Evolutionary conservation across 805 yeast genomes (phyloP), one percentile per base, ranked within the genome.

Genomic region (Metschnikowia bowlesiae): DNA sequence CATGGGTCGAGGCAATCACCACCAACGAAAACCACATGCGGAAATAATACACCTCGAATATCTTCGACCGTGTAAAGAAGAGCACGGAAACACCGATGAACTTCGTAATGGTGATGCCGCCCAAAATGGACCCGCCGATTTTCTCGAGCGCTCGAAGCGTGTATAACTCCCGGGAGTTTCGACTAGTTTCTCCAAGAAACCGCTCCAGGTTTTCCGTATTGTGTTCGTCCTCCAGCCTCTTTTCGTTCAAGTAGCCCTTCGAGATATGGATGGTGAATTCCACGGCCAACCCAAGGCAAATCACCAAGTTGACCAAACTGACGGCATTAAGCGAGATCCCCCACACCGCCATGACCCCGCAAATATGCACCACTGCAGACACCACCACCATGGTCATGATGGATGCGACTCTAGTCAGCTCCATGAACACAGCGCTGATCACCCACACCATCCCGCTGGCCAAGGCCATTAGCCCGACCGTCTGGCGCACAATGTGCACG

Each of bases 201-300:
- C 54, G 50, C 42, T 49, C 35, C 49, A 52, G 56, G n/a, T 52
- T 39, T 13, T 47, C 53, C 28, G 48, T 22, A 14, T 35, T 54
- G 18, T 53, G 55, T 4, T 5, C 41, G 11, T 46, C 47, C 45
- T 53, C 64, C 9, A 2, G 13, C 47, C 55, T 56, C 31, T 67
- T 66, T 47, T 60, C 64, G 44, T 73, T 71, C 29, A 86, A 78
- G 65, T 83, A 92, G 1, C 94, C 89, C 50, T 94, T 74, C 1
- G 89, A 86, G 48, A 94, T 78, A 66, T 92, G 98, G 33, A 87
- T 80, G 52, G 96, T 89, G 63, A 92, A 94, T 67, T 94, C 99
- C 34, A 94, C 96, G 2, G 94, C 91, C 35, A 92, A 71, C 0
- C 99, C 99, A 2, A 86, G 83, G 64, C 97, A 92, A n/a, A 92